Conservation (phyloP, 2,329 filamentous ascomycete species). For the Fusarium torreyae region DNA sequence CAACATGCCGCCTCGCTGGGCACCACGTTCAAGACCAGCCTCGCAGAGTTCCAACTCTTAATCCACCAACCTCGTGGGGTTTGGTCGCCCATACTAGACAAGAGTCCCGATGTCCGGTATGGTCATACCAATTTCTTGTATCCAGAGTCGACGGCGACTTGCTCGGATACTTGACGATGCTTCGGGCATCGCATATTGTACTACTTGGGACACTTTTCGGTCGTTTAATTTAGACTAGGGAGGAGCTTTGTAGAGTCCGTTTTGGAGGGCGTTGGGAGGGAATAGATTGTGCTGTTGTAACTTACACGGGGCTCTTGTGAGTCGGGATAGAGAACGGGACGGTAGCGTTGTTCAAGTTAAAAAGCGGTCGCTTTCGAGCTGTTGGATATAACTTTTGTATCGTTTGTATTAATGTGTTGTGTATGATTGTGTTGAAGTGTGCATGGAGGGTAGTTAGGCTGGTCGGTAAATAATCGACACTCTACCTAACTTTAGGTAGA, state of each 20-base stretch:
- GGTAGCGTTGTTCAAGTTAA: not conserved
- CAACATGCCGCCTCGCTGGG: slow-evolving; percentile 29
- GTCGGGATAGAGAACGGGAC: not conserved
- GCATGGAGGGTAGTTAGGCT: not conserved
- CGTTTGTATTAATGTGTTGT: not conserved
- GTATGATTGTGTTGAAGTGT: slow-evolving; percentile 16
- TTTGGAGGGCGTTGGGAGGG: not conserved
- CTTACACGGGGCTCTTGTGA: not conserved
- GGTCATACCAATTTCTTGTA: slow-evolving; percentile 15
- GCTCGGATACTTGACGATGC: slow-evolving; percentile 17
- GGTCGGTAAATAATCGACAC: too few species aligned
- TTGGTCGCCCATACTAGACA: slow-evolving; percentile 38
- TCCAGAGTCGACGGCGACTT: slow-evolving; percentile 1
- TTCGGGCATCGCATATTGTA: not conserved
- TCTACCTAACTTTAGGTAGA: too few species aligned
- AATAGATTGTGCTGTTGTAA: slow-evolving; percentile 11
- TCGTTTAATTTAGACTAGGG: slow-evolving; percentile 27
- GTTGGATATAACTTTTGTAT: not conserved
- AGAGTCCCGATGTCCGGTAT: slow-evolving; percentile 28
- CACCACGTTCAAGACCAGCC: slow-evolving; percentile 39
- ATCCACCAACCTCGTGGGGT: slow-evolving; percentile 5
- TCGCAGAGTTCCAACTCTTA: not conserved
- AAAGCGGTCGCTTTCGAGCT: slow-evolving; percentile 11
- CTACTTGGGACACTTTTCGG: not conserved
- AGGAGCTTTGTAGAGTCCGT: not conserved